Percentiles rank a stretch among this genome's conserved stretches.
Evolutionary conservation across 306 rosid genomes (phyloP).

Genomic region (Corylus avellana): DNA sequence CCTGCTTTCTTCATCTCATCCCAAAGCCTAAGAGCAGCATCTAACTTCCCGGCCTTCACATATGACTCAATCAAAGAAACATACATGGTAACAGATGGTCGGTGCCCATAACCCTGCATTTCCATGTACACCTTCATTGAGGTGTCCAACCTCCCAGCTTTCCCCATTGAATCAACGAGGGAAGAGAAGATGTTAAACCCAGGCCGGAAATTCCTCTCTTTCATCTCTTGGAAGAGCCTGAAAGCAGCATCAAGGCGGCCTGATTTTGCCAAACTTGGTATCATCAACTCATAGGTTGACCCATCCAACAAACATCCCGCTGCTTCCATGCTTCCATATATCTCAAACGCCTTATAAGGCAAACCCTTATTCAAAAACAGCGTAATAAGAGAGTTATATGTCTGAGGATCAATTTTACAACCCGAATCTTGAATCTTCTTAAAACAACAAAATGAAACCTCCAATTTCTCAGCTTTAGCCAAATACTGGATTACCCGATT

Average conservation of each 20-base stretch:
- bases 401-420: constrained; percentile 59
- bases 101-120: constrained; percentile 75
- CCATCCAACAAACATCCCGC: constrained; percentile 61
- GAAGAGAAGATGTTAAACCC: constrained; percentile 60
- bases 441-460: constrained; percentile 82
- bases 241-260: constrained; percentile 94
- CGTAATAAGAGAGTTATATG: constrained; percentile 77
- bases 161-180: constrained; percentile 94
- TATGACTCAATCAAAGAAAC: constrained; percentile 84
- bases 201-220: constrained; percentile 65
- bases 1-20: constrained; percentile 92
- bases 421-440: constrained; percentile 76
- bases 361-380: constrained; percentile 85
- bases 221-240: constrained; percentile 87
- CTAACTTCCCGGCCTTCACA: constrained; percentile 93
- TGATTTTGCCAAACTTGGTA: constrained; percentile 84
- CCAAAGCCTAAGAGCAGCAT: constrained; percentile 81
- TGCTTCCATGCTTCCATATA: constrained; percentile 85
- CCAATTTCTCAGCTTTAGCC: constrained; percentile 89
- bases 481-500: constrained; percentile 76
- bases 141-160: constrained; percentile 84
- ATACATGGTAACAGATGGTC: constrained; percentile 66
- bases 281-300: constrained; percentile 88
- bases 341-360: constrained; percentile 90
- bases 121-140: constrained; percentile 88